These are phyloP conservation scores for Bathelium albidoporum DNA, from an alignment of 495 filamentous ascomycete species.

Conservation along the genomic window DNA sequence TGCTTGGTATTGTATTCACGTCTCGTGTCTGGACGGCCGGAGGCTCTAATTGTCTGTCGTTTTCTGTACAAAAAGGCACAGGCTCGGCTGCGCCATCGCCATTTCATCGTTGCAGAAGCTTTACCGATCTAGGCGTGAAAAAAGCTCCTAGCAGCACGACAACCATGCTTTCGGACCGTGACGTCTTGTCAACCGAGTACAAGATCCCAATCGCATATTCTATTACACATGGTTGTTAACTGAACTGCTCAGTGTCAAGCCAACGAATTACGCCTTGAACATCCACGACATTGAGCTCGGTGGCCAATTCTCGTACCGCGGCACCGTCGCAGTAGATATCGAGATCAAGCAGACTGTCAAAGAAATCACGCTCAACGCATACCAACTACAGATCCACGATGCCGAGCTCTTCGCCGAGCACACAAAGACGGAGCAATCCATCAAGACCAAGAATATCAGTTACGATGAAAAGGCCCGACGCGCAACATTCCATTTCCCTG, in stretches of 20 bases:
- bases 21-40: neutral
- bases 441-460: constrained; percentile 53
- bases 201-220: neutral
- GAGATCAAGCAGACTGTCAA: constrained; percentile 52
- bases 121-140: neutral
- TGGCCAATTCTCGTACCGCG: constrained; percentile 70
- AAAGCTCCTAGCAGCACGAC: neutral
- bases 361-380: constrained; percentile 65
- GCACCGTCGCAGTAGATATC: constrained; percentile 55
- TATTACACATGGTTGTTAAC: constrained; percentile 4
- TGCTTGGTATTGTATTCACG: neutral
- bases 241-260: constrained; percentile 52
- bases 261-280: constrained; percentile 73
- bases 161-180: constrained; percentile 20
- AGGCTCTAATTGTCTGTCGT: neutral
- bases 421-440: constrained; percentile 37
- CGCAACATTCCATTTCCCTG: constrained; percentile 58
- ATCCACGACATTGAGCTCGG: constrained; percentile 68
- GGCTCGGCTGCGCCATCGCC: neutral
- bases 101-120: neutral
- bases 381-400: constrained; percentile 50
- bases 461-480: constrained; percentile 76
- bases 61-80: neutral
- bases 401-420: constrained; percentile 39
- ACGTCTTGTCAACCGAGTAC: constrained; percentile 19